Conservation (phyloP, 257 asterid species). For the Ligustrum vulgare region DNA sequence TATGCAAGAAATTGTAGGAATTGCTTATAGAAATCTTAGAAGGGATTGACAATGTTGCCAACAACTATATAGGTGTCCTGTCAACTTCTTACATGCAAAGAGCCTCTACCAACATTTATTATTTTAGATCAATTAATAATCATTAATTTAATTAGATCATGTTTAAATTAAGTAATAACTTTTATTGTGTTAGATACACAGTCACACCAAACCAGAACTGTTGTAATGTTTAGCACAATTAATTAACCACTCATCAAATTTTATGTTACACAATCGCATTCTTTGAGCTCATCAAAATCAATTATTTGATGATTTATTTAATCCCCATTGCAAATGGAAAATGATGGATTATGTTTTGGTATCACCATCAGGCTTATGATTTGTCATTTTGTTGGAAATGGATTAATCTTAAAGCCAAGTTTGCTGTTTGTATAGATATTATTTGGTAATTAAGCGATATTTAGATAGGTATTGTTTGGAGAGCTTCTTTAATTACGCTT, state of each 20-base stretch:
- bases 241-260: slow-evolving; percentile 17
- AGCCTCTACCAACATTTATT: slow-evolving; percentile 19
- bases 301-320: not conserved
- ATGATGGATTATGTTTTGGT: not conserved
- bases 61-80: slow-evolving; percentile 59
- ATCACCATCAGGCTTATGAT: not conserved
- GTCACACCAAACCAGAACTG: slow-evolving; percentile 34
- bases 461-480: not conserved
- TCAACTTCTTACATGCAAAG: slow-evolving; percentile 44
- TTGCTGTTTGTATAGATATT: not conserved
- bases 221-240: slow-evolving; percentile 4
- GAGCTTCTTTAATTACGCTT: not conserved
- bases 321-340: not conserved
- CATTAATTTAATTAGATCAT: not conserved
- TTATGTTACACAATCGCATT: slow-evolving; percentile 24
- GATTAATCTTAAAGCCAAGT: not conserved
- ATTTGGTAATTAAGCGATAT: not conserved
- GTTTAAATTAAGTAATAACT: not conserved
- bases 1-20: not conserved
- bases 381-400: not conserved
- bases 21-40: slow-evolving; percentile 16
- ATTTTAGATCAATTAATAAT: not conserved
- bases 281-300: slow-evolving; percentile 3
- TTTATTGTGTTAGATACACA: slow-evolving; percentile 20
- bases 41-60: slow-evolving; percentile 32